Evolutionary conservation across 2,329 filamentous ascomycete species (phyloP).

Genomic region (Sordariomycetes sp.): DNA sequence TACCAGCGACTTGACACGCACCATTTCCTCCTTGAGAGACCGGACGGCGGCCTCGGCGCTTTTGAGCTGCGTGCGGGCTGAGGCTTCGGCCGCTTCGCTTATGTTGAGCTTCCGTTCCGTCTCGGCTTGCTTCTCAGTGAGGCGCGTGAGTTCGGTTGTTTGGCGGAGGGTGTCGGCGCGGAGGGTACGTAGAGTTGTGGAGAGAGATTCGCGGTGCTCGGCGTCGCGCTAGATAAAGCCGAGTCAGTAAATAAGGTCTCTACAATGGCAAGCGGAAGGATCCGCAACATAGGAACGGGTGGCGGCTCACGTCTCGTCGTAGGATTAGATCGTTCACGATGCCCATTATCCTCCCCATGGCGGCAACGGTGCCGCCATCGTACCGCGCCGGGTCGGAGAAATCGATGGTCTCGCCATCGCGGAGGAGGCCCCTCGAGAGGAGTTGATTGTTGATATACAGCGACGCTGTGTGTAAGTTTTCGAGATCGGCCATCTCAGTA

Average conservation of each 20-base stretch:
- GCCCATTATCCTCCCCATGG: conserved; percentile 80
- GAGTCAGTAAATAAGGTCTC: not conserved
- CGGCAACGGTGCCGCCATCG: conserved; percentile 44
- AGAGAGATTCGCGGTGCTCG: conserved; percentile 73
- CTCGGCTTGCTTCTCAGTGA: conserved; percentile 39
- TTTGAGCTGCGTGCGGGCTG: conserved; percentile 55
- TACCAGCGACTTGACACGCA: conserved; percentile 64
- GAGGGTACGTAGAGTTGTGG: conserved; percentile 61
- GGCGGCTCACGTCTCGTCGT: conserved; percentile 62
- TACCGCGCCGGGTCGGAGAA: conserved; percentile 61
- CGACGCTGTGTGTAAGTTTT: conserved; percentile 53
- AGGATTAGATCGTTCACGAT: conserved; percentile 88
- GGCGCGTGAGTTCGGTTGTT: conserved; percentile 50
- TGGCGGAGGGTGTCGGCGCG: conserved; percentile 65
- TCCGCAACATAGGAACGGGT: not conserved
- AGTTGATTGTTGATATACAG: conserved; percentile 63
- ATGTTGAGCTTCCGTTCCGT: conserved; percentile 40
- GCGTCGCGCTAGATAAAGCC: conserved; percentile 56
- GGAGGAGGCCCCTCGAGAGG: conserved; percentile 49
- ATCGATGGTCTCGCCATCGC: conserved; percentile 63
- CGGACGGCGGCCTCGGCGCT: conserved; percentile 62
- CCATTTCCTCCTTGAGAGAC: conserved; percentile 72
- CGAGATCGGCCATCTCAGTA: conserved; percentile 37
- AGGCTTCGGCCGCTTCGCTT: conserved; percentile 57
- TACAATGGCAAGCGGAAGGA: not conserved